Percentiles rank a stretch among this genome's conserved stretches.
Conservation (phyloP, 2,329 filamentous ascomycete species). For the Cercospora sp. region DNA sequence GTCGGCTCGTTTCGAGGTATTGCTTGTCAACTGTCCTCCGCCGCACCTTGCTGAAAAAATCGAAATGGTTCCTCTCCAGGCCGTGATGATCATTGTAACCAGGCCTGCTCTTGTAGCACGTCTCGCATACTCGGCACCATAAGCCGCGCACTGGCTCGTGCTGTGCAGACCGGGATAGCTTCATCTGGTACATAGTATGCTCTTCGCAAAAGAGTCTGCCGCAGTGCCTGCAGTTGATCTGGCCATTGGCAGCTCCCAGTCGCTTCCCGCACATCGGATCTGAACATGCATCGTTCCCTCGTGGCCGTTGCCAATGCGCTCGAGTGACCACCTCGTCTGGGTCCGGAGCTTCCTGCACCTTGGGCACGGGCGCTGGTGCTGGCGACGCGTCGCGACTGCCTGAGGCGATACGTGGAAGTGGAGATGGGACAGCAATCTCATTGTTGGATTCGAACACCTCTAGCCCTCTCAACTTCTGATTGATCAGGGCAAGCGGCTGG, state of each 20-base stretch:
- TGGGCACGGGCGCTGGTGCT: slow-evolving; percentile 29
- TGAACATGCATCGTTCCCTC: slow-evolving; percentile 74
- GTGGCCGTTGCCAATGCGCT: slow-evolving; percentile 82
- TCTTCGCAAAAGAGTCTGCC: slow-evolving; percentile 93
- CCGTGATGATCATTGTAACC: slow-evolving; percentile 81
- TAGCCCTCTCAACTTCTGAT: slow-evolving; percentile 88
- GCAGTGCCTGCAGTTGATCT: slow-evolving; percentile 90
- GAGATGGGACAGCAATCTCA: slow-evolving; percentile 44
- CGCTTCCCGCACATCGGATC: slow-evolving; percentile 83
- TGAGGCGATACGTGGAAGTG: slow-evolving; percentile 26
- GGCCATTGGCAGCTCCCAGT: slow-evolving; percentile 76
- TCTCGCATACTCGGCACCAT: slow-evolving; percentile 96
- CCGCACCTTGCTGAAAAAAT: slow-evolving; percentile 68
- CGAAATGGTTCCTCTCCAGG: slow-evolving; percentile 68
- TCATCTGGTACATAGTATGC: slow-evolving; percentile 99
- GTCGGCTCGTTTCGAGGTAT: slow-evolving; percentile 79
- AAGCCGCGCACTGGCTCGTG: slow-evolving; percentile 87
- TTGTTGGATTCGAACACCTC: slow-evolving; percentile 95
- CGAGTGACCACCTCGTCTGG: slow-evolving; percentile 88
- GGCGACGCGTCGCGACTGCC: slow-evolving; percentile 34
- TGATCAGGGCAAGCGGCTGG: slow-evolving; percentile 84
- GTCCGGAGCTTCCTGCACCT: slow-evolving; percentile 53
- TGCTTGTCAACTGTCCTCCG: slow-evolving; percentile 79
- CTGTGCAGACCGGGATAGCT: slow-evolving; percentile 81
- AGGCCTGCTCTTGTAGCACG: slow-evolving; percentile 95